Base-by-base conservation (phyloP, 2,329 filamentous ascomycete genomes). In the Fusarium sp. region DNA sequence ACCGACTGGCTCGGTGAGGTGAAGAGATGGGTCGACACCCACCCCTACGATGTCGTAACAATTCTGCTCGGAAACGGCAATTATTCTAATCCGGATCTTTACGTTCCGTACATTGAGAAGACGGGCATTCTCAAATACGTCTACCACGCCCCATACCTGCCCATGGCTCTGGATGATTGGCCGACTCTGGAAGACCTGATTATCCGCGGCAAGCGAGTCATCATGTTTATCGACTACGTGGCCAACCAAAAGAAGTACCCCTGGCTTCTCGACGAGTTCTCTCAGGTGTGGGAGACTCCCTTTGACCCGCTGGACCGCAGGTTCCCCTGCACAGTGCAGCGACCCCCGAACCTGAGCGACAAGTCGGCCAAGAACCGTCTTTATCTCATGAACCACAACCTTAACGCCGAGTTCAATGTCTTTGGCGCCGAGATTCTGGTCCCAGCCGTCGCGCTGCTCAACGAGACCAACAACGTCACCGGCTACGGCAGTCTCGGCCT, bases 341-440 rank as follows among this genome's bases (percentile, higher is more conserved):
- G 95, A 0, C 94, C 95, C 1, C 93, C 93, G 0, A 83, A 88
- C 44, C 82, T 97, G 61, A 75, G 82, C 3, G 75, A 78, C 0
- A 80, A 85, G 3, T 86, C 88, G 0, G 87, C 89, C 1, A 82
- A 84, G 62, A 84, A 90, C 31, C 87, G 90, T 44, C 85, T 97
- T 80, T 97, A 95, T 78, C 86, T 97, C 76, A 88, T 92, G 75
- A 98, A 98, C 81, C 95, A 98, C 83, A 98, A 98, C 78, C 86
- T 97, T 62, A 97, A 97, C 78, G 87, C 91, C 63, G 87, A 94
- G 71, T 88, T 97, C 66, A 87, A 87, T 56, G 81, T 97, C 37
- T 88, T 90, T 3, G 89, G 89, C 31, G 77, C 87, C 15, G 83
- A 86, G 18, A 78, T 96, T 47, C 82, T 94, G 8, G 90, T 96